Conservation (phyloP, 352 stramenopile genomes). For the Phytophthora pistaciae region DNA sequence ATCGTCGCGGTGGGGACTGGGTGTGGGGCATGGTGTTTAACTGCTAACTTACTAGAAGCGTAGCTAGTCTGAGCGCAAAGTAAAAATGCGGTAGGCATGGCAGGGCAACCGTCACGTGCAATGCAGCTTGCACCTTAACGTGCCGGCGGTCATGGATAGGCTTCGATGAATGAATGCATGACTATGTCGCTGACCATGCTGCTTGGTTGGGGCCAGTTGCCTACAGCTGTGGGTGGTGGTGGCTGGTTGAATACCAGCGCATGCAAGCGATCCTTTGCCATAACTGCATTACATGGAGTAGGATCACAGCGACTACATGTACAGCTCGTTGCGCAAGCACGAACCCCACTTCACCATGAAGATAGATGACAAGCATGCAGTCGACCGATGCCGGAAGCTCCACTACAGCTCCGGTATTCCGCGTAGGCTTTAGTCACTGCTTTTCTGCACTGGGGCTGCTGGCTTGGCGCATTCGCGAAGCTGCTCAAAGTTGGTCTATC, state of each 20-base stretch:
- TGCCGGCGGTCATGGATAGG: constrained; percentile 30
- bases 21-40: constrained; percentile 12
- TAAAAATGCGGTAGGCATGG: not conserved
- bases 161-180: constrained; percentile 17
- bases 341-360: not conserved
- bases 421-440: no score
- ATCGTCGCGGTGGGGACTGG: constrained; percentile 17
- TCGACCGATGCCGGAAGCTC: not conserved
- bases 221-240: constrained; percentile 9
- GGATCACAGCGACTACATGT: not conserved
- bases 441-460: no score
- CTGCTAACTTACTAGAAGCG: not conserved
- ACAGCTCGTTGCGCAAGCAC: not conserved
- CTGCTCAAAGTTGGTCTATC: no score
- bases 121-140: not conserved
- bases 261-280: not conserved
- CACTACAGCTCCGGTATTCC: no score
- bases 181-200: constrained; percentile 14
- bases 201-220: constrained; percentile 6
- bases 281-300: not conserved
- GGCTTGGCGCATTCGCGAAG: no score
- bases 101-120: constrained; percentile 5
- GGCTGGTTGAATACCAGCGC: not conserved
- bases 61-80: not conserved
- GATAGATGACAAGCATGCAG: not conserved